Percentiles rank a stretch among this genome's conserved stretches.
Evolutionary conservation across 2,329 filamentous ascomycete species (phyloP).

Genomic region (Gaeumannomyces tritici): DNA sequence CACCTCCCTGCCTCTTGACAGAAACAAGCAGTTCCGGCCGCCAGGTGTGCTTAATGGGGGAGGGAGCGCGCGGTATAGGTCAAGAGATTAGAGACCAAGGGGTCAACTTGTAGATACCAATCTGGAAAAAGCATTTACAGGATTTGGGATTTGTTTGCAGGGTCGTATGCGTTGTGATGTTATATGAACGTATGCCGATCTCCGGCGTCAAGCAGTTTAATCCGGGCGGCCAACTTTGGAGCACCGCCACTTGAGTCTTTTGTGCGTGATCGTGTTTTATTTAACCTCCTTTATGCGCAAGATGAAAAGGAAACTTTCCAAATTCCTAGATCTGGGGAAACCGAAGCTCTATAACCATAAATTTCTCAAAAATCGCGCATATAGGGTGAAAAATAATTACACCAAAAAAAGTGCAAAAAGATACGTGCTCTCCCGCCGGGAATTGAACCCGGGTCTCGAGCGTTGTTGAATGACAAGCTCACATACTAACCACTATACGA

Average conservation of each 20-base stretch:
- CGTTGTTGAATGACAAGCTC: not conserved
- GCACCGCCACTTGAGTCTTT: too few species aligned
- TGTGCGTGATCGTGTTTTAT: too few species aligned
- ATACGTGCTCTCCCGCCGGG: not conserved
- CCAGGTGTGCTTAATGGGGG: not conserved
- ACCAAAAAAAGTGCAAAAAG: conserved; percentile 5
- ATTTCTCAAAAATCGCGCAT: too few species aligned
- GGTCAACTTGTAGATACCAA: not conserved
- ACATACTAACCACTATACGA: conserved; percentile 2
- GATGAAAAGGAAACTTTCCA: too few species aligned
- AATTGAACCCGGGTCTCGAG: conserved; percentile 3
- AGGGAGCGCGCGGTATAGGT: not conserved
- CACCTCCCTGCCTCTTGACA: not conserved
- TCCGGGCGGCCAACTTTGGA: too few species aligned
- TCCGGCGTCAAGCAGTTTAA: too few species aligned
- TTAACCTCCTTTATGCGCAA: too few species aligned
- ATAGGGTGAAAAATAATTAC: not conserved
- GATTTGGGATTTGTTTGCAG: not conserved
- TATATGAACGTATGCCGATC: not conserved
- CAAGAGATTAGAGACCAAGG: not conserved
- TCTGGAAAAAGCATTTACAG: not conserved
- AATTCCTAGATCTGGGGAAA: too few species aligned
- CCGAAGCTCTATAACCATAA: too few species aligned
- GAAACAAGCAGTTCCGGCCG: not conserved
- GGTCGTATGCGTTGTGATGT: not conserved